These are phyloP conservation scores for Rhizodiscina lignyota DNA, from an alignment of 495 filamentous ascomycete species.

Conservation along the genomic window DNA sequence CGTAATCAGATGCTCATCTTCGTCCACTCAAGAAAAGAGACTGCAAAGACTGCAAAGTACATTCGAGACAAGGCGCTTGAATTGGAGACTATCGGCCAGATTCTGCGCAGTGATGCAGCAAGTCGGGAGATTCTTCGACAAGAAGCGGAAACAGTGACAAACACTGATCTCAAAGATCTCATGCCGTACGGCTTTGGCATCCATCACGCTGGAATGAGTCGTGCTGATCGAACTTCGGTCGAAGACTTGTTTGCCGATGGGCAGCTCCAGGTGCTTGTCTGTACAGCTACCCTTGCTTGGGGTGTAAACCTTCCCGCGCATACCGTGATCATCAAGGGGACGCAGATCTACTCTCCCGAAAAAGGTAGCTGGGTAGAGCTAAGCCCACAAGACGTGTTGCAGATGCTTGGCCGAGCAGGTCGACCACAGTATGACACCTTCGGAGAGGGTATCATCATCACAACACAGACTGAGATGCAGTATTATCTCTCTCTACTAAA, in stretches of 20 bases:
- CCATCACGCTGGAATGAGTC: constrained; percentile 92
- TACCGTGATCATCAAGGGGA: constrained; percentile 94
- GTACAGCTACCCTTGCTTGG: constrained; percentile 92
- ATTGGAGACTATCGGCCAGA: constrained; percentile 90
- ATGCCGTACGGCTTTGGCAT: constrained; percentile 95
- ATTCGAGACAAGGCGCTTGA: constrained; percentile 92
- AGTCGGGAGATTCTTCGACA: constrained; percentile 75
- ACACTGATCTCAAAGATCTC: constrained; percentile 83
- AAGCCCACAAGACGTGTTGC: constrained; percentile 91
- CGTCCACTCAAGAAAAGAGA: constrained; percentile 95
- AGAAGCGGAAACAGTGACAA: constrained; percentile 67
- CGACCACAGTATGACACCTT: constrained; percentile 95
- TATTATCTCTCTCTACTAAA: constrained; percentile 95
- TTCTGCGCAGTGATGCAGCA: constrained; percentile 82
- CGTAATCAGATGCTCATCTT: constrained; percentile 97
- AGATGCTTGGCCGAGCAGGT: constrained; percentile 96
- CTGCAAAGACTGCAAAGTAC: constrained; percentile 90
- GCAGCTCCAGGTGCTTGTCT: constrained; percentile 85
- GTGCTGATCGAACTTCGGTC: constrained; percentile 82
- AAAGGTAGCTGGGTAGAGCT: constrained; percentile 98
- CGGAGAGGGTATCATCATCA: constrained; percentile 97
- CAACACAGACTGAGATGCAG: constrained; percentile 81
- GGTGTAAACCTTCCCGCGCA: constrained; percentile 91
- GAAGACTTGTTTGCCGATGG: constrained; percentile 89
- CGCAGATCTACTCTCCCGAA: constrained; percentile 93